Base-by-base conservation (phyloP, 1,284 basidiomycete species). In the Sanghuangporus baumii region DNA sequence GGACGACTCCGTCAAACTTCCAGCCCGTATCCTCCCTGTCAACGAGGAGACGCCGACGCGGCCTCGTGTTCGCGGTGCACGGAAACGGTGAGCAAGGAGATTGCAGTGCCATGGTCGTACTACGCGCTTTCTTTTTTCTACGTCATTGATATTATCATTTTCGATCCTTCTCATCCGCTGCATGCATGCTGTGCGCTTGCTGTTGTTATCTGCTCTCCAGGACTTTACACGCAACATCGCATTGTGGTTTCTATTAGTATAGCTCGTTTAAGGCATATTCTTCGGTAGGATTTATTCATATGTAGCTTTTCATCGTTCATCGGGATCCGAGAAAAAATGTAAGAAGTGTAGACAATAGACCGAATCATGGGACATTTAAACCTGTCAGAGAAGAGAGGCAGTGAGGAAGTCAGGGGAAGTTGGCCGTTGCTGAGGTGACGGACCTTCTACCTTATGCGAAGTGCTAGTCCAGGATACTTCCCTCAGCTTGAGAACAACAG, bases 31-130 rank as follows among this genome's bases (percentile, higher is more conserved):
- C 20, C 50, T 65, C 16, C 64, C 64, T 11, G 50, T 57, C 37
- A 58, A 56, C 47, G 64, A 65, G 26, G 64, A 65, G 36, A 62
- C 64, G 36, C 64, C 64, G 16, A 62, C 64, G 34, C 56, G 61
- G 26, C 64, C 64, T n/a, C 60, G 64, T 34, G 47, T 55, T 41
- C 59, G 63, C 18, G 62, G 60, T 38, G 36, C 40, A 8, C 51
- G 62, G 20, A 64, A 57, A 52, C 62, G 62, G 18, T 64, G 47
- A 43, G 40, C 23, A 40, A 11, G 31, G 7, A 58, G 40, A 58
- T 26, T 26, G 16, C 26, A 18, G 9, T n/a, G 16, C 31, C 20
- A 48, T 38, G n/a, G 26, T 31, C 20, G 20, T 16, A 11, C 20
- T 20, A n/a, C 40, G 20, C 50, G 31, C 26, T 61, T 37, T 54